Evolutionary conservation across 2,329 filamentous ascomycete genomes (phyloP), one percentile per base, ranked within the genome.

Genomic region (Xylariaceae sp.): DNA sequence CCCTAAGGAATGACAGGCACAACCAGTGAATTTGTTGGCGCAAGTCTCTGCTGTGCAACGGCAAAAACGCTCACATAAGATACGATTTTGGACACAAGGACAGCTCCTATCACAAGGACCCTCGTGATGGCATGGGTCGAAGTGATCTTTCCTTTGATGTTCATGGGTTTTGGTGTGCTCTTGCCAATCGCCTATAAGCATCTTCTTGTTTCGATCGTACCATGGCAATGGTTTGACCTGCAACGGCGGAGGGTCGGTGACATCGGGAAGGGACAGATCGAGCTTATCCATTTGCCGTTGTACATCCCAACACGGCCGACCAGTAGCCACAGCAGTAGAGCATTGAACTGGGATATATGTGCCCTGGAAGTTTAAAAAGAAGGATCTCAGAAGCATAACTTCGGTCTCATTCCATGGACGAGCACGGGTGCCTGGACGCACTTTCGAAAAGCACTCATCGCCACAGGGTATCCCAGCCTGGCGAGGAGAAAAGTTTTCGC

Each of bases 41-140:
- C 87, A 89, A 14, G 69, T 78, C 8, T 85, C 81, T 3, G 80
- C 78, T 0, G 83, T 82, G 65, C 87, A 90, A 8, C 79, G 78
- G 61, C 90, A 94, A 59, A 85, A 87, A 63, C 88, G 89, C 63
- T 93, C 90, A 67, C 90, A 94, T 16, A 88, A 79, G 17, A 91
- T 75, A 14, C 80, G 79, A 8, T 82, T 77, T 44, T 79, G 72
- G 14, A 84, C 86, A 67, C 90, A 94, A 2, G 80, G 75, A 64
- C 90, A 94, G 16, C 75, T 80, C 3, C 73, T 74, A 14, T 82
- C 82, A 71, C 90, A 93, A 2, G 86, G 81, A 0, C 89, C 89
- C 24, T 86, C 82, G 65, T 93, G 90, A 48, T 81, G 80, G 66
- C 90, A 93, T 3, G 88, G 86, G 53, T 87, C 83, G 47, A 84